Evolutionary conservation across 1,284 basidiomycete genomes (phyloP), one percentile per base, ranked within the genome.

Genomic region (Vanrija pseudolonga): DNA sequence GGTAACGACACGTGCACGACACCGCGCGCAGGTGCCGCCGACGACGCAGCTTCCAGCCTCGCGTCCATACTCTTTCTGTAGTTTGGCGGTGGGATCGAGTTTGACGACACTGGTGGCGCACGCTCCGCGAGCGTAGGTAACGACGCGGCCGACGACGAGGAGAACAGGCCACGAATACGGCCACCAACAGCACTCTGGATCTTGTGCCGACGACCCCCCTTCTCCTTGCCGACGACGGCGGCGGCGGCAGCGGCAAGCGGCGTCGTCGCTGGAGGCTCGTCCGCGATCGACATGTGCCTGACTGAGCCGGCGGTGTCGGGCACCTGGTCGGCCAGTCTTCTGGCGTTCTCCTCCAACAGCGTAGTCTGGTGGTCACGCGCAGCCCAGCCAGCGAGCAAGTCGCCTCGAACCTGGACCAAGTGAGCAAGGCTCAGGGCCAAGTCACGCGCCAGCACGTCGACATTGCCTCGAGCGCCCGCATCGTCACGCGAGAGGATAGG

Each of bases 321-420:
- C 6, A 46, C 48, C 12, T 26, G 37, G 19, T 44, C 60, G n/a
- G 36, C 55, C 51, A 49, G 50, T n/a, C 23, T 59, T 56, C 36
- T 46, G 3, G 56, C 57, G 7, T 57, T 57, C 3, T 67, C 61
- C 52, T 74, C 70, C 3, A 75, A 61, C 19, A 60, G 11, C 0
- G 61, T 56, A 2, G 69, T 71, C 45, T 71, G 68, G 6, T 57
- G 39, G 39, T 71, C 62, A 14, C 73, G 56, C 36, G 53, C 55
- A 0, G 66, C 64, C 73, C 73, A 75, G n/a, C 66, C 62, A 11
- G 55, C 41, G 2, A 73, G 53, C 14, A 75, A 53, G 15, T 68
- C 64, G 0, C 57, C 51, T 14, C 73, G 64, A 6, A 65, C 61
- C 8, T 52, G 55, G 2, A 65, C 59, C 11, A 73, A 56, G 26